phyloP scores from a whole-genome alignment of 768 basidiomycete genomes.

The Leccinellum luteum region DNA sequence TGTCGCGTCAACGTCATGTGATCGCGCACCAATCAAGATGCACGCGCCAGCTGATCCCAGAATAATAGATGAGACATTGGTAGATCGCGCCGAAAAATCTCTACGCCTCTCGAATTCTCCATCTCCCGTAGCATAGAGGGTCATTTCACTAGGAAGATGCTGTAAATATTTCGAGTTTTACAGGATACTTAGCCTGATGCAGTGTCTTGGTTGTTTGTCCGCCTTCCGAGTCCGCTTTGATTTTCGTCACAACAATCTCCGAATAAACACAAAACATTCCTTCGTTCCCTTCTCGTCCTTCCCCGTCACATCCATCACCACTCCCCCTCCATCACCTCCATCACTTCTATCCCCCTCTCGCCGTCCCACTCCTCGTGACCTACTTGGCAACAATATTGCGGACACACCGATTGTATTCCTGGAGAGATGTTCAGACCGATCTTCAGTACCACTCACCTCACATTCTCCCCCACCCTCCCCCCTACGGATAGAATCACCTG shows the following conservation, averaged over 20 bases:
- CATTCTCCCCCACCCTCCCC: neutral
- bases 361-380: neutral
- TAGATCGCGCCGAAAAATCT: neutral
- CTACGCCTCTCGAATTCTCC: neutral
- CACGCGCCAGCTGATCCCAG: slow-evolving; percentile 4
- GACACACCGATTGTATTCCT: neutral
- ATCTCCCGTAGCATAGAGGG: neutral
- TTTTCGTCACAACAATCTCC: slow-evolving; percentile 4
- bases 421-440: neutral
- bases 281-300: neutral
- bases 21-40: neutral
- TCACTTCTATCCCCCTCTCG: neutral
- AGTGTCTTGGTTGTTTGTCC: slow-evolving; percentile 8
- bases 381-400: neutral
- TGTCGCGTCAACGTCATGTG: slow-evolving; percentile 14
- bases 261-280: slow-evolving; percentile 12
- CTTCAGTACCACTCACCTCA: slow-evolving; percentile 7
- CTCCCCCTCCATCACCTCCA: neutral
- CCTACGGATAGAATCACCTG: neutral
- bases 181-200: neutral
- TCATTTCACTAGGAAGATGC: neutral
- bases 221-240: slow-evolving; percentile 8
- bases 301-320: neutral
- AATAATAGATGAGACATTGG: slow-evolving; percentile 17
- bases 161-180: neutral